Evolutionary conservation across 2,329 filamentous ascomycete genomes (phyloP).

Genomic region (Neurospora sp.): DNA sequence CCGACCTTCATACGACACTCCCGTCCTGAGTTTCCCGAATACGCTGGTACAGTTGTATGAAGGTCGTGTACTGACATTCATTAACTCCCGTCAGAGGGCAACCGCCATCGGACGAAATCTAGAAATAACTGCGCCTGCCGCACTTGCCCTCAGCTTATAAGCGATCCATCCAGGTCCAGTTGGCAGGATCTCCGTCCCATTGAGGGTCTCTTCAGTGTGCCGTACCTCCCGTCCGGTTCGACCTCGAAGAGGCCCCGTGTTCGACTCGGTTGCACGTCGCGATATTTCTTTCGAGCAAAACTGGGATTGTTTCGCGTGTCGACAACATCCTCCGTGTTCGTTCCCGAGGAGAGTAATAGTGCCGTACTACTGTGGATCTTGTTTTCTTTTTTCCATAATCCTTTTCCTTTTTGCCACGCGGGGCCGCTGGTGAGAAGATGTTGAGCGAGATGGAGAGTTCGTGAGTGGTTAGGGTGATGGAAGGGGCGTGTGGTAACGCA

Average conservation of each 20-base stretch:
- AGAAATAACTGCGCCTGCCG: background rate
- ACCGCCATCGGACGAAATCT: background rate
- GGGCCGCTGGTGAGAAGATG: conserved; percentile 54
- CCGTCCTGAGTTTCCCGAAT: no score
- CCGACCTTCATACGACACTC: background rate
- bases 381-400: background rate
- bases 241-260: background rate
- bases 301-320: background rate
- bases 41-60: no score
- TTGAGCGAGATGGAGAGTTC: conserved; percentile 70
- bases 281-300: background rate
- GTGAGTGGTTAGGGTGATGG: conserved; percentile 61
- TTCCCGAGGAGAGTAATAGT: background rate
- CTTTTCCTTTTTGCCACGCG: no score
- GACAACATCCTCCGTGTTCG: background rate
- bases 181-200: background rate
- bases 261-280: background rate
- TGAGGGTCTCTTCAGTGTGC: background rate
- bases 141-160: background rate
- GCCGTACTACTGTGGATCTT: background rate
- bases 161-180: background rate
- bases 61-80: no score
- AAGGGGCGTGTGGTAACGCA: conserved; percentile 61
- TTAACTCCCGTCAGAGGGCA: background rate
- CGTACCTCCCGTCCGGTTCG: no score